Evolutionary conservation across 441 rosid species (phyloP).

Genomic region (Eutrema salsugineum): DNA sequence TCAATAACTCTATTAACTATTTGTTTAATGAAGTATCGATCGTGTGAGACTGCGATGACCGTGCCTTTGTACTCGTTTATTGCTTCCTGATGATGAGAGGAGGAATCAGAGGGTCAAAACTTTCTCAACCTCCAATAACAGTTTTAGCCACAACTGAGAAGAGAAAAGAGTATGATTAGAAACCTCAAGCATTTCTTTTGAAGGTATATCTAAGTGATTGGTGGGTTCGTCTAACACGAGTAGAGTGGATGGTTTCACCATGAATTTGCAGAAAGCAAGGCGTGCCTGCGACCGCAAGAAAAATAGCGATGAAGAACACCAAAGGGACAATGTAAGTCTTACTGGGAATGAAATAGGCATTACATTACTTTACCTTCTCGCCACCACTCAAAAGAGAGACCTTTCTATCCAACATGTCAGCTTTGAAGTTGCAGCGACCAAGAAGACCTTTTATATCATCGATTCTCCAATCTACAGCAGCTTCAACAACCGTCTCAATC

Average conservation of each 20-base stretch:
- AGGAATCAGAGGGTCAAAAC: background rate
- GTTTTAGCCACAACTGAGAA: background rate
- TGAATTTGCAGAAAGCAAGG: conserved; percentile 93
- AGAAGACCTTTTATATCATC: conserved; percentile 96
- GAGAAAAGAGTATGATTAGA: background rate
- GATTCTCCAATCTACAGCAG: conserved; percentile 86
- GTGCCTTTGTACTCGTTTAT: conserved; percentile 84
- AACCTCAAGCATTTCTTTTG: conserved; percentile 99
- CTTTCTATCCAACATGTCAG: conserved; percentile 90
- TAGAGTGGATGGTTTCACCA: conserved; percentile 92
- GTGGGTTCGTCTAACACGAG: conserved; percentile 93
- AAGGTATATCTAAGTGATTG: conserved; percentile 92
- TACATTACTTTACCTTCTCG: conserved; percentile 63
- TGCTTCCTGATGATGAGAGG: conserved; percentile 66
- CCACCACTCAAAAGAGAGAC: conserved; percentile 94
- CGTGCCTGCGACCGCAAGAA: conserved; percentile 46
- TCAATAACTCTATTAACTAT: conserved; percentile 97
- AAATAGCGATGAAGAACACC: background rate
- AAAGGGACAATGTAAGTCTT: background rate
- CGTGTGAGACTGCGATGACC: conserved; percentile 87
- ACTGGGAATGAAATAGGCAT: background rate
- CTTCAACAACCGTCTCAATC: conserved; percentile 81
- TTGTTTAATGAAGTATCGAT: conserved; percentile 87
- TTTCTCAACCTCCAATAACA: background rate
- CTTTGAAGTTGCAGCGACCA: conserved; percentile 97